Conservation (phyloP, 2,329 filamentous ascomycete genomes). For the Trichoderma simmonsii region DNA sequence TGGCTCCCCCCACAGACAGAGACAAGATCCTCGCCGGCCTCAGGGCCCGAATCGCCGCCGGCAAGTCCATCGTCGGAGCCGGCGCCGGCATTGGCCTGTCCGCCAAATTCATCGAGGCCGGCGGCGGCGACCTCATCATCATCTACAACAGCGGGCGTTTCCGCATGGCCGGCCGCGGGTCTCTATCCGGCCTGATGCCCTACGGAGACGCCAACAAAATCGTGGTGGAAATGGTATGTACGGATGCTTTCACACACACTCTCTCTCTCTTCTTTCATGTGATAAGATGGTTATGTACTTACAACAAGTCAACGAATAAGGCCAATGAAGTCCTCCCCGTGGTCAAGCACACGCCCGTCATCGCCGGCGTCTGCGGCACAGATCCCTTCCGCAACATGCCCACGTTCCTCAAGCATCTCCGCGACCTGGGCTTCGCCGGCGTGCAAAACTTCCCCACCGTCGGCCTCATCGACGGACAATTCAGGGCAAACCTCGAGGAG, state of each 20-base stretch:
- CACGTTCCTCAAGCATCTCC: constrained; percentile 57
- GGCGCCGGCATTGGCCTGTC: constrained; percentile 68
- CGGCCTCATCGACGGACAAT: constrained; percentile 65
- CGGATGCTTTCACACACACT: not conserved
- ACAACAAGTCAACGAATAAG: constrained; percentile 29
- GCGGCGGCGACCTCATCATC: constrained; percentile 66
- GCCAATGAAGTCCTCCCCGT: constrained; percentile 64
- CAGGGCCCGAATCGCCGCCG: constrained; percentile 50
- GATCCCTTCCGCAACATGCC: constrained; percentile 65
- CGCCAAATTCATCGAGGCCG: constrained; percentile 67
- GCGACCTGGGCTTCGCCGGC: constrained; percentile 62
- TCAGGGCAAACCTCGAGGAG: constrained; percentile 66
- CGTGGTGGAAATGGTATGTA: constrained; percentile 61
- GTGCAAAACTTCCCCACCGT: constrained; percentile 74
- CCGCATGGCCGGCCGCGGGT: constrained; percentile 69
- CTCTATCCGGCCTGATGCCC: constrained; percentile 66
- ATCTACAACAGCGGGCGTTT: constrained; percentile 71
- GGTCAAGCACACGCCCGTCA: constrained; percentile 60
- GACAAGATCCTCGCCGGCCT: constrained; percentile 55
- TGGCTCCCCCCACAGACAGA: constrained; percentile 57
- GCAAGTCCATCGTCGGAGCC: constrained; percentile 62
- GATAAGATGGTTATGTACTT: not conserved
- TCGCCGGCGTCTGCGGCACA: constrained; percentile 68
- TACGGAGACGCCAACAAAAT: constrained; percentile 69
- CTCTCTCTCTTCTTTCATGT: not conserved